A percentile compares a stretch with the other conserved stretches of the same genome.
These are phyloP conservation scores for Arctium lappa DNA, from an alignment of 129 eudicot species.

Conservation along the genomic window DNA sequence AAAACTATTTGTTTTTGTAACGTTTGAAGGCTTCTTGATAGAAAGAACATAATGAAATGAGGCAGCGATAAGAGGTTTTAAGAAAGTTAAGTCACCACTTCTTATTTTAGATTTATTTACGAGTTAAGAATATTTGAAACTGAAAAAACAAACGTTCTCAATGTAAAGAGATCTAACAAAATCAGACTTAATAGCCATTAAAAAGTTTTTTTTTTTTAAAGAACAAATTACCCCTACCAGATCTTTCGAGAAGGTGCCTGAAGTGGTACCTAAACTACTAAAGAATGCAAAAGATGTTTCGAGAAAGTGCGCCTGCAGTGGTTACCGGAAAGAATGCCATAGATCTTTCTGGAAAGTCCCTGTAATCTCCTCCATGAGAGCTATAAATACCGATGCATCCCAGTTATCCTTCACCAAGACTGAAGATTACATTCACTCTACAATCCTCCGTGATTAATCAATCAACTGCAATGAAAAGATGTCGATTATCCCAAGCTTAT, in stretches of 20 bases:
- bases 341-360: constrained; percentile 7
- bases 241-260: not conserved
- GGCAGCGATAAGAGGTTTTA: no score
- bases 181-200: no score
- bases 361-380: not conserved
- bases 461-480: not conserved
- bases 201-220: no score
- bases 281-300: not conserved
- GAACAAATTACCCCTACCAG: no score
- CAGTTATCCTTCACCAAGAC: not conserved
- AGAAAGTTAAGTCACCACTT: no score
- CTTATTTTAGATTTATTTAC: no score
- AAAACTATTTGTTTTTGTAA: no score
- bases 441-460: not conserved
- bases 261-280: not conserved
- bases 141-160: no score
- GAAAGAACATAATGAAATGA: no score
- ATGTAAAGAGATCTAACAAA: no score
- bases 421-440: not conserved
- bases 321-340: not conserved
- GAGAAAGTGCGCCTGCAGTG: not conserved
- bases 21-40: no score
- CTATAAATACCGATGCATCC: not conserved
- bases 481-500: constrained; percentile 28
- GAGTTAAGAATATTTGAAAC: no score